These are phyloP conservation scores for Suillus paluster DNA, from an alignment of 768 basidiomycete genomes.

Conservation along the genomic window DNA sequence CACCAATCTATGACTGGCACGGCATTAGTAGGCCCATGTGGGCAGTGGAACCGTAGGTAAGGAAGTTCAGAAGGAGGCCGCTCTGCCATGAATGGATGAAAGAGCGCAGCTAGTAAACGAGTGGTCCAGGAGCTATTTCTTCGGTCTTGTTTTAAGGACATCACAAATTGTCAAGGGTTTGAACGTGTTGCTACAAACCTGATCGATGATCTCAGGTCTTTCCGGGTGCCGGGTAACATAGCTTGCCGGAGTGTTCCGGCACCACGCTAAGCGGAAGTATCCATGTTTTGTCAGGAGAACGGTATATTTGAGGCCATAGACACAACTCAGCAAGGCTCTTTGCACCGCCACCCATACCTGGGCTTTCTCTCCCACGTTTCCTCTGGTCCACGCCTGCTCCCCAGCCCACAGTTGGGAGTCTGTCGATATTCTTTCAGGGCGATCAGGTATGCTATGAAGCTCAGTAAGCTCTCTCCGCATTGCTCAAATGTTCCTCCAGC, in stretches of 20 bases:
- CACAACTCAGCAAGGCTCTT: constrained; percentile 61
- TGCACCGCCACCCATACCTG: constrained; percentile 51
- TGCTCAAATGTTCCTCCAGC: not conserved
- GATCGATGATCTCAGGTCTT: no score
- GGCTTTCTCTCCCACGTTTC: constrained; percentile 50
- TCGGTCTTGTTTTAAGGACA: not conserved
- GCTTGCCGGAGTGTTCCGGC: no score
- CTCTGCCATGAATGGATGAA: not conserved
- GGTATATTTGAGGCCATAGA: no score
- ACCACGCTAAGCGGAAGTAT: no score
- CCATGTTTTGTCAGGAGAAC: no score
- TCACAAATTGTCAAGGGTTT: not conserved
- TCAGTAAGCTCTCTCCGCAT: not conserved
- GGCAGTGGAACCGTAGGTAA: not conserved
- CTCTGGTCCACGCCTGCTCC: constrained; percentile 46
- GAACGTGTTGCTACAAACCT: no score
- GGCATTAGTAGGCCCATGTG: not conserved
- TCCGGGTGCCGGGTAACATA: no score
- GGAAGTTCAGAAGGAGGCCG: not conserved
- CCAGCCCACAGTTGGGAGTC: constrained; percentile 48
- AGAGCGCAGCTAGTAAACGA: not conserved
- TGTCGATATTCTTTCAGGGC: constrained; percentile 10
- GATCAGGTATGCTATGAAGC: constrained; percentile 14
- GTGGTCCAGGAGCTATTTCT: not conserved
- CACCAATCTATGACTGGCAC: not conserved